These are phyloP conservation scores for Neurospora hispaniola DNA, from an alignment of 495 filamentous ascomycete species.

Conservation along the genomic window DNA sequence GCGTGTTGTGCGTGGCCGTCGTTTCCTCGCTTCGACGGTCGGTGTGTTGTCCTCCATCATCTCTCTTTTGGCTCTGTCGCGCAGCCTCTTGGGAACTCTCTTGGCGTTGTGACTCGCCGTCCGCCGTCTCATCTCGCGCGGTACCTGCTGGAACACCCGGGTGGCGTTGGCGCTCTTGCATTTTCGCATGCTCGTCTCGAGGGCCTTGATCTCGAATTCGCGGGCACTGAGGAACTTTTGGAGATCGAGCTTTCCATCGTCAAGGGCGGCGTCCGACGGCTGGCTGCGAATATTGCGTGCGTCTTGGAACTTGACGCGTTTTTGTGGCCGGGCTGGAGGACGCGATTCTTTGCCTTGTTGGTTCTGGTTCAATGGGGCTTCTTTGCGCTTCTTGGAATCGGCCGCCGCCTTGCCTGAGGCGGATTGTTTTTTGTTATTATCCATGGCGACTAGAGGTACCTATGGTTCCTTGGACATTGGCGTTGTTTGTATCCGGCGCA, in stretches of 20 bases:
- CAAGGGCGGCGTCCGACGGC: slow-evolving; percentile 56
- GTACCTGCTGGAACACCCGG: slow-evolving; percentile 83
- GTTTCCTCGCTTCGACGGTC: slow-evolving; percentile 58
- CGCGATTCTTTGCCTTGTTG: not conserved
- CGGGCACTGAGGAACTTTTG: slow-evolving; percentile 71
- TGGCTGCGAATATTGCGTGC: slow-evolving; percentile 66
- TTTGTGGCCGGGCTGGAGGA: slow-evolving; percentile 13
- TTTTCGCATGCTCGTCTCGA: slow-evolving; percentile 66
- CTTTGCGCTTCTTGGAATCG: slow-evolving; percentile 10
- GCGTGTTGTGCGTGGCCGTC: slow-evolving; percentile 56
- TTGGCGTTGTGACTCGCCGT: slow-evolving; percentile 95
- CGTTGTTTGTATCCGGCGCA: not conserved
- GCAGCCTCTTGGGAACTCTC: slow-evolving; percentile 71
- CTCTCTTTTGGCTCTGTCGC: slow-evolving; percentile 61
- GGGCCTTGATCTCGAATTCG: slow-evolving; percentile 77
- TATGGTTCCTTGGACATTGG: not conserved
- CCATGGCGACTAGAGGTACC: slow-evolving; percentile 2
- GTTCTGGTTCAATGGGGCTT: slow-evolving; percentile 1
- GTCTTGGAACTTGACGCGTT: slow-evolving; percentile 55
- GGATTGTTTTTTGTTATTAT: not conserved
- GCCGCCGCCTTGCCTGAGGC: slow-evolving; percentile 1
- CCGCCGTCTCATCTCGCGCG: slow-evolving; percentile 68
- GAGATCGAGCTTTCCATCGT: slow-evolving; percentile 69
- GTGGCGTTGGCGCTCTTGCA: slow-evolving; percentile 56
- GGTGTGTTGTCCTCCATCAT: slow-evolving; percentile 91